phyloP scores from a whole-genome alignment of 495 filamentous ascomycete species.

The Umbilicaria muhlenbergii region DNA sequence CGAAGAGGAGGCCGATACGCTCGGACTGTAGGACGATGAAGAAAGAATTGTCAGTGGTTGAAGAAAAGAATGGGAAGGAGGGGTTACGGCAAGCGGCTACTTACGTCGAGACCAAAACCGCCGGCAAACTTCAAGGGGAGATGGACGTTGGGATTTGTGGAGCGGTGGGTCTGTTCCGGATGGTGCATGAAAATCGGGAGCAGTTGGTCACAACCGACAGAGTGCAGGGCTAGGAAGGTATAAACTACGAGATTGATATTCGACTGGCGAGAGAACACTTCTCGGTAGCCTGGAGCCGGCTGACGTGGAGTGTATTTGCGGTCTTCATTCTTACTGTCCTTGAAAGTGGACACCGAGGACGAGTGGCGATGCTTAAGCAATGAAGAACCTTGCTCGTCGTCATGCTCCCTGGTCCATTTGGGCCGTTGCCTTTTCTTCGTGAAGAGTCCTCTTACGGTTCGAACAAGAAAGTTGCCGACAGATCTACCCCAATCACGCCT shows the following conservation, averaged over 20 bases:
- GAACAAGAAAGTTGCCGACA: slow-evolving; percentile 36
- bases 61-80: not conserved
- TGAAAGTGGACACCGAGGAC: slow-evolving; percentile 1
- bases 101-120: slow-evolving; percentile 49
- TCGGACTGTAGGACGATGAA: slow-evolving; percentile 27
- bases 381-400: slow-evolving; percentile 25
- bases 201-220: slow-evolving; percentile 64
- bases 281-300: slow-evolving; percentile 35
- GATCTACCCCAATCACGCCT: slow-evolving; percentile 51
- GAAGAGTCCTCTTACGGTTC: slow-evolving; percentile 17
- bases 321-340: slow-evolving; percentile 2
- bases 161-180: slow-evolving; percentile 34
- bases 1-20: slow-evolving; percentile 64
- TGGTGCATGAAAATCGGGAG: slow-evolving; percentile 72
- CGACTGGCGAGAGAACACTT: slow-evolving; percentile 62
- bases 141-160: slow-evolving; percentile 37
- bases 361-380: slow-evolving; percentile 7
- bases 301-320: slow-evolving; percentile 1
- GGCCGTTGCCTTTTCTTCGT: slow-evolving; percentile 8
- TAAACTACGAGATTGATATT: slow-evolving; percentile 61
- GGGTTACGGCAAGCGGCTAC: not conserved
- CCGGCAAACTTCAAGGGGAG: slow-evolving; percentile 67
- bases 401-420: slow-evolving; percentile 7
- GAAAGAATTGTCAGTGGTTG: not conserved
- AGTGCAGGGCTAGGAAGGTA: slow-evolving; percentile 58